Evolutionary conservation across 108 stramenopile genomes (phyloP), one percentile per base, ranked within the genome.

Genomic region (Nitzschia sp.): DNA sequence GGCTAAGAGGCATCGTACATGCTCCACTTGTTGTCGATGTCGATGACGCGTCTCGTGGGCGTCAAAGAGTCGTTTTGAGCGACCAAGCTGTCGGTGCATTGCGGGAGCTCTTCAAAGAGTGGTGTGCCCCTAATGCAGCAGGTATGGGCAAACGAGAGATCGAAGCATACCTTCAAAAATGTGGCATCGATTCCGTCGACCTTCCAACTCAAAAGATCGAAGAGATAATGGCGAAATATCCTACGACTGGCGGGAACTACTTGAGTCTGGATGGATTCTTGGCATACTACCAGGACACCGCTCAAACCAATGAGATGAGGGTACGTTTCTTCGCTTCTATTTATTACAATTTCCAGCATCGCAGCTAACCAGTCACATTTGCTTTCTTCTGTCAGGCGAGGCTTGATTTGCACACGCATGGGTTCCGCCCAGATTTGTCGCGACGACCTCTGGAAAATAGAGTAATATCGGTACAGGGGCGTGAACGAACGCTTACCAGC

Each of bases 211-310:
- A 93, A 32, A 89, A 83, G 70, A 90, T 96, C 53, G 77, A 84
- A 15, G 80, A 85, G 35, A 91, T 97, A 34, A 82, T 97, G 67
- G 69, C 60, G 29, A 87, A 86, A 68, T 89, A 88, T 66, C 76
- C 80, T 19, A 76, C 80, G 19, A 30, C 73, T n/a, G 48, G 61
- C 2, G 44, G 70, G 16, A 71, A 59, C 50, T 76, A 69, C 55
- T 66, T 98, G 23, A 91, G 68, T 55, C 64, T 86, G 15, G 81
- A 89, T 8, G 97, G 96, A 34, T 98, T 98, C 61, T 80, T 97
- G 17, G 82, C 80, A 5, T 96, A 96, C 71, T 97, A 97, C 78
- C 69, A 81, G 35, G 91, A 96, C 46, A 71, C 69, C 2, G 79
- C 84, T 2, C 85, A 86, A 57, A 75, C 62, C 21, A 80, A 84